Percentiles rank a stretch among this genome's conserved stretches.
phyloP scores from a whole-genome alignment of 352 stramenopile species.

The Pythium graminicola region DNA sequence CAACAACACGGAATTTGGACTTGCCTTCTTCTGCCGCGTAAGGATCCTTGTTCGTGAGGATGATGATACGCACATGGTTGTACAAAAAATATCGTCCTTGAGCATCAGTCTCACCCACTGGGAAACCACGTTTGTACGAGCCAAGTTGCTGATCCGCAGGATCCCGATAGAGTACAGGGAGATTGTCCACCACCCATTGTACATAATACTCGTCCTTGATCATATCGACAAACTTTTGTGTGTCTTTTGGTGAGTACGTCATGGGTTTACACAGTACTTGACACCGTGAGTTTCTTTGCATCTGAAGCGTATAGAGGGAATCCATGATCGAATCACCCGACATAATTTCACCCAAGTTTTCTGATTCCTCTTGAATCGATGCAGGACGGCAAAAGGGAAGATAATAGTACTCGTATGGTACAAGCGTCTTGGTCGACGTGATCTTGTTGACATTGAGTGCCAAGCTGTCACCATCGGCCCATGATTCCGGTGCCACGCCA shows the following conservation, averaged over 20 bases:
- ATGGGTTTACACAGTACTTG: constrained; percentile 87
- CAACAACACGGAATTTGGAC: constrained; percentile 88
- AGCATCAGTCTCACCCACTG: constrained; percentile 89
- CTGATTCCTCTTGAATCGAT: constrained; percentile 75
- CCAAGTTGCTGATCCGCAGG: constrained; percentile 61
- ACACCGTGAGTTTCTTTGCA: constrained; percentile 86
- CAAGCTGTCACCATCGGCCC: constrained; percentile 75
- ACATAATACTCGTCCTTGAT: constrained; percentile 95
- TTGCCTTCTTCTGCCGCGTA: constrained; percentile 54
- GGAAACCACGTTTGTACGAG: constrained; percentile 88
- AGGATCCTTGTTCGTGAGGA: constrained; percentile 88
- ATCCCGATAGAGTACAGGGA: constrained; percentile 85
- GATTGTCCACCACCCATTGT: constrained; percentile 92
- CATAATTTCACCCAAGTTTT: constrained; percentile 93
- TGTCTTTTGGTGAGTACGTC: constrained; percentile 74
- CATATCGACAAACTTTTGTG: constrained; percentile 82
- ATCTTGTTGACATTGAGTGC: constrained; percentile 97
- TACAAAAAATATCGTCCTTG: constrained; percentile 93
- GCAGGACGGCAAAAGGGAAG: constrained; percentile 90
- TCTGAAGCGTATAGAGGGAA: constrained; percentile 86
- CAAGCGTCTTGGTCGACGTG: constrained; percentile 96
- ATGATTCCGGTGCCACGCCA: constrained; percentile 78
- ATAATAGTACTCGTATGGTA: constrained; percentile 99
- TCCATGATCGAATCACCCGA: constrained; percentile 88
- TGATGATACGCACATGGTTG: constrained; percentile 97